Base-by-base conservation (phyloP, 2,329 filamentous ascomycete species). In the Stagonosporopsis rhizophila region DNA sequence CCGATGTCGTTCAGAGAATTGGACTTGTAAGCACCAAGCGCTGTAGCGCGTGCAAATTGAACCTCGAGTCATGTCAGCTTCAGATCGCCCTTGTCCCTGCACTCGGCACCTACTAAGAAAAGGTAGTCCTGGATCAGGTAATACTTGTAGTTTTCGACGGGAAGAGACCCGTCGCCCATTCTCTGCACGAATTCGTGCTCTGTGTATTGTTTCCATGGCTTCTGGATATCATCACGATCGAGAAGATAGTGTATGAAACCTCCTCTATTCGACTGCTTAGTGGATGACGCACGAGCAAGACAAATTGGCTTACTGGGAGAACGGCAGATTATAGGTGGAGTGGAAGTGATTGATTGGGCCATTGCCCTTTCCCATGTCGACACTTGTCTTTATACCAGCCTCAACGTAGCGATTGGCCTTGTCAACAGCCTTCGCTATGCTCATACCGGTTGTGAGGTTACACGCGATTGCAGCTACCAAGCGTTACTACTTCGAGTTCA, bases 51-150 rank as follows among this genome's bases (percentile, higher is more conserved):
- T 2, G 92, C 88, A 76, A 96, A 98, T 69, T 97, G 93, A 42
- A 90, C 83, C 89, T 92, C 28, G 11, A 3, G 11, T 25, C n/a
- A 6, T 19, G 49, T 72, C 35, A 70, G 44, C 25, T 37, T n/a
- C 20, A 11, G 7, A 20, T 38, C 17, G 17, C 30, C 11, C 8
- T n/a, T 22, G 19, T 34, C 23, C 6, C 11, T 14, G 3, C 4
- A 9, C 9, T 2, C 17, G 7, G 19, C 15, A n/a, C 82, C 38
- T 67, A 95, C 90, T 39, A 97, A 79, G 70, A 95, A 98, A 4
- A 96, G 81, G 69, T 97, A 97, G 69, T 98, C 94, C 68, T 98
- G 94, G 9, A 95, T 83, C 52, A 98, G 85, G 72, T 97, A 98
- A 35, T 89, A 84, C 74, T 92, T 95, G 81, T 96, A 98, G 0